Evolutionary conservation across 2,329 filamentous ascomycete species (phyloP).

Genomic region (Colletotrichum lupini): DNA sequence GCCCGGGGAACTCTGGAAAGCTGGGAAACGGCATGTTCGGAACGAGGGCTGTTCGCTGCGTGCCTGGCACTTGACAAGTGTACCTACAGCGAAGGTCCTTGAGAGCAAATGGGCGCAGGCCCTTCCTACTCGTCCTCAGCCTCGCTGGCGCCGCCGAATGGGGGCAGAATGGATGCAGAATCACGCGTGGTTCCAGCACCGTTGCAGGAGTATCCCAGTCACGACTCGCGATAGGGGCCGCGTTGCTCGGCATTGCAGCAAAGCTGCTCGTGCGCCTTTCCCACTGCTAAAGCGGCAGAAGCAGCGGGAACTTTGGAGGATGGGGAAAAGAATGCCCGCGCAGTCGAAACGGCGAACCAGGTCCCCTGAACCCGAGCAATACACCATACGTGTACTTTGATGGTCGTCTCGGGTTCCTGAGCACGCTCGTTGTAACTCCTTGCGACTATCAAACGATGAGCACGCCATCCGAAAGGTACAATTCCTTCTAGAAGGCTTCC

Average conservation of each 20-base stretch:
- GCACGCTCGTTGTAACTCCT: background rate
- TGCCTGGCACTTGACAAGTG: conserved; percentile 20
- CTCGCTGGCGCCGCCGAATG: background rate
- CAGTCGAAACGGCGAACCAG: conserved; percentile 9
- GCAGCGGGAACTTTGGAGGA: background rate
- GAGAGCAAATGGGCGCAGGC: background rate
- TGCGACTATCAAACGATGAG: conserved; percentile 16
- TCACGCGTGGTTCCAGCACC: background rate
- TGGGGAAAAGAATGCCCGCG: background rate
- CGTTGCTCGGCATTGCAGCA: background rate
- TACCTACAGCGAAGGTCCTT: conserved; percentile 4
- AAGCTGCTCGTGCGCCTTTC: conserved; percentile 4
- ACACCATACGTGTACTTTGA: background rate
- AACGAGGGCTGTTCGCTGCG: background rate
- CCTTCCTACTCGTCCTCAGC: background rate
- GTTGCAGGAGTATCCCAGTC: conserved; percentile 14
- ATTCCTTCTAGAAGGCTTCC: conserved; percentile 32
- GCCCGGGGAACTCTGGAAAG: background rate
- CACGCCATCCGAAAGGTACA: conserved; percentile 15
- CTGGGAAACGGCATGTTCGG: conserved; percentile 18
- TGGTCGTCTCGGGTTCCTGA: conserved; percentile 14
- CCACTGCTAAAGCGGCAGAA: conserved; percentile 1
- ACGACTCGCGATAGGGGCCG: background rate
- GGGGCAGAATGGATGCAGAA: no score
- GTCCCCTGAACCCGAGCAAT: background rate